phyloP scores from a whole-genome alignment of 73 alveolate species.

The Tetrahymena malaccensis region DNA sequence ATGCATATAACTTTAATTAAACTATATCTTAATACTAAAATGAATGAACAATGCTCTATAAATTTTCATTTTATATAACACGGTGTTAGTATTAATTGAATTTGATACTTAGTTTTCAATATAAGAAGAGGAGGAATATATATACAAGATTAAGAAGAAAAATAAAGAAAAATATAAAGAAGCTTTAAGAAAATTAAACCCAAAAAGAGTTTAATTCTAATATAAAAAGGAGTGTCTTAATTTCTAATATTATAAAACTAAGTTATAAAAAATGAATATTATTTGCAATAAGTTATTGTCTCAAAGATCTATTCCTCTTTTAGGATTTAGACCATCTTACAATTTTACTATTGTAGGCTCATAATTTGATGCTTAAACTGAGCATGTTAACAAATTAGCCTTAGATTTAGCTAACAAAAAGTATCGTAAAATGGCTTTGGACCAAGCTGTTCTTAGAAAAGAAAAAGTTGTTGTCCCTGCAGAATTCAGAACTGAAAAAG shows the following conservation, averaged over 20 bases:
- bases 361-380: background rate
- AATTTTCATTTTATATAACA: background rate
- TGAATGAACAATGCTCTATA: background rate
- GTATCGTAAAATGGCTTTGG: background rate
- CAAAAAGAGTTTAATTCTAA: background rate
- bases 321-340: background rate
- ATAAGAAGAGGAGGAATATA: background rate
- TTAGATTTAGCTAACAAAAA: background rate
- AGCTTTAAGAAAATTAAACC: background rate
- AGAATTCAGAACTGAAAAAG: background rate
- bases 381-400: background rate
- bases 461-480: background rate
- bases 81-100: background rate
- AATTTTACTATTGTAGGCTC: background rate
- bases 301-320: background rate
- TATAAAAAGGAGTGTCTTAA: background rate
- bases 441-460: background rate
- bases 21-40: background rate
- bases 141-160: background rate
- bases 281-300: background rate
- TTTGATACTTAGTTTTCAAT: background rate
- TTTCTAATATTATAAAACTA: background rate
- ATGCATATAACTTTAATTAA: background rate
- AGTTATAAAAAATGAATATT: background rate
- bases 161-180: background rate